Conservation (phyloP, 805 yeast genomes). For the Torulaspora indica region DNA sequence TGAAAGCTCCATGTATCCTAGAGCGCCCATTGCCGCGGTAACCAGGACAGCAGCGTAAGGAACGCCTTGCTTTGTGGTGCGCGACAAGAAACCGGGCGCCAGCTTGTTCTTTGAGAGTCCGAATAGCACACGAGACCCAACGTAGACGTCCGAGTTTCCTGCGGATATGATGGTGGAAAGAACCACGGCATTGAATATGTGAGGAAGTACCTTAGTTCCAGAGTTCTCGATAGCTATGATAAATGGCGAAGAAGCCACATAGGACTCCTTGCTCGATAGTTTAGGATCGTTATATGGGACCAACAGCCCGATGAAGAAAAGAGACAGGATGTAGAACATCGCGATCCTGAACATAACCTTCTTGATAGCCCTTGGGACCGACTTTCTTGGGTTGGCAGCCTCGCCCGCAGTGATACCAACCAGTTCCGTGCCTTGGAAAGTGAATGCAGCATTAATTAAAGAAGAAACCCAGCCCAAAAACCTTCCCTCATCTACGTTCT, state of each 20-base stretch:
- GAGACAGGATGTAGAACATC: conserved; percentile 58
- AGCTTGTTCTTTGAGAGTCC: conserved; percentile 56
- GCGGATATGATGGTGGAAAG: conserved; percentile 68
- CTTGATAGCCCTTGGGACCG: conserved; percentile 68
- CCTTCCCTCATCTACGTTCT: conserved; percentile 48
- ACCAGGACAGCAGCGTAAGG: conserved; percentile 54
- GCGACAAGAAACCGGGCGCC: conserved; percentile 51
- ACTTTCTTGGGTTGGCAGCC: conserved; percentile 59
- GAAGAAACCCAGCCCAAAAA: conserved; percentile 69
- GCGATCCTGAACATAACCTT: conserved; percentile 63
- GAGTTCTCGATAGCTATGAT: conserved; percentile 65
- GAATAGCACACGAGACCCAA: conserved; percentile 63
- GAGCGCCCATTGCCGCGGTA: conserved; percentile 58
- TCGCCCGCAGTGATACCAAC: conserved; percentile 76
- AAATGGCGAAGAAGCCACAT: conserved; percentile 61
- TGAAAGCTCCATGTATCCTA: conserved; percentile 57
- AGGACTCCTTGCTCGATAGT: conserved; percentile 37
- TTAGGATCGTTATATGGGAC: conserved; percentile 65
- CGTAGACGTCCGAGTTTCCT: conserved; percentile 69
- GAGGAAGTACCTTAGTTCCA: conserved; percentile 62
- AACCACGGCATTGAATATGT: conserved; percentile 68
- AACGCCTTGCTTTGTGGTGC: conserved; percentile 54
- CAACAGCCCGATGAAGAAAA: conserved; percentile 64
- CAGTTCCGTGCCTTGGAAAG: conserved; percentile 75
- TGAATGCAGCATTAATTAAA: conserved; percentile 69